These are phyloP conservation scores for Aspergillus sp. DNA, from an alignment of 2,329 filamentous ascomycete genomes.

Conservation along the genomic window DNA sequence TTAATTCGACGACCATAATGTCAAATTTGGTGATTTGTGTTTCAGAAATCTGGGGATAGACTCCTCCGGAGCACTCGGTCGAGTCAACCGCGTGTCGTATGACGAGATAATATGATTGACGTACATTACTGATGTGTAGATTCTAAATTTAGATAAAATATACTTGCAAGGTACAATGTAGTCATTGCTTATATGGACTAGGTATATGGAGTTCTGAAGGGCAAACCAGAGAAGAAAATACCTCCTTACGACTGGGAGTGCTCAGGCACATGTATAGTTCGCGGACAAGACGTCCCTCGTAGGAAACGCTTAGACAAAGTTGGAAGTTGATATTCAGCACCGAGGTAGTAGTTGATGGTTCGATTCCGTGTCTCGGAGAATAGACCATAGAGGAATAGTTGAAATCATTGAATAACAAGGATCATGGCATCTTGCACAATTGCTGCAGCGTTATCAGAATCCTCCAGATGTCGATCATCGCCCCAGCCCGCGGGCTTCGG, in stretches of 20 bases:
- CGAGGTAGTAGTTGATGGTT: too few relatives aligned
- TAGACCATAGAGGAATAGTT: constrained; percentile 25
- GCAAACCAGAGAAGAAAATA: too few relatives aligned
- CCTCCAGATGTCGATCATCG: not conserved
- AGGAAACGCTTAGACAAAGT: too few relatives aligned
- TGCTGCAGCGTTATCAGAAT: not conserved
- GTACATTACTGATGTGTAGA: not conserved
- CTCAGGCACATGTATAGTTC: too few relatives aligned
- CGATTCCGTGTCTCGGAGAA: not conserved
- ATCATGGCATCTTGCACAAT: not conserved
- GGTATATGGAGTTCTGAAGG: too few relatives aligned
- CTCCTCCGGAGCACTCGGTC: not conserved
- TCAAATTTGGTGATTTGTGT: not conserved
- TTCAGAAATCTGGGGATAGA: not conserved
- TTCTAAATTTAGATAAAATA: too few relatives aligned
- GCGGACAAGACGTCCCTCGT: constrained; percentile 7
- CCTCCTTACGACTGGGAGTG: too few relatives aligned
- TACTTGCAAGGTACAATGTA: too few relatives aligned
- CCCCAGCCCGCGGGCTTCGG: not conserved
- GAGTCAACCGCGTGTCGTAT: not conserved
- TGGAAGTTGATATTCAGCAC: too few relatives aligned
- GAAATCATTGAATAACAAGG: not conserved
- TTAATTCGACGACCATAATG: constrained; percentile 21
- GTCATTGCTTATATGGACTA: too few relatives aligned
- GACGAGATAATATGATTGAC: not conserved